Evolutionary conservation across 1,284 basidiomycete genomes (phyloP), one percentile per base, ranked within the genome.

Genomic region (Heterobasidion occidentale): DNA sequence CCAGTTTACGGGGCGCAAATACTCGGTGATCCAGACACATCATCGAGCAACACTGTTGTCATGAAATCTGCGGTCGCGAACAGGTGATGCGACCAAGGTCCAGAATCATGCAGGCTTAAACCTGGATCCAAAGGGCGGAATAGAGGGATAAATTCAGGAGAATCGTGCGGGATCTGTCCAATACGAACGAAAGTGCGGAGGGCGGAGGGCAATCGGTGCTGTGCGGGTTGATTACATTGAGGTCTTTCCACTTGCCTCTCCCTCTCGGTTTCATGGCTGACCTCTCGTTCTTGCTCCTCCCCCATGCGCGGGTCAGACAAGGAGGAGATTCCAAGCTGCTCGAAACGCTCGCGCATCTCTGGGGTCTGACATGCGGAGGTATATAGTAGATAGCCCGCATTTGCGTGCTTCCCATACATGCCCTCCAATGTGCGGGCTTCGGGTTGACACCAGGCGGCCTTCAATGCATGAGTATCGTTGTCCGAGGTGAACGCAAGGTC

Each of bases 261-360:
- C 4, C 62, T 64, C 58, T 79, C 76, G 1, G 69, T 62, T 60
- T 80, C 78, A 36, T 75, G 73, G 9, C 58, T 61, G 2, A 80
- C 65, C 59, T 81, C 79, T 12, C 76, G 67, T 53, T 81, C 79
- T 57, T 80, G 78, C 56, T 80, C 79, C 60, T 81, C 78, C 6
- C 71, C 72, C 56, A 76, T 60, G 15, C 57, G 53, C 1, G 58
- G 46, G 33, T 66, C 60, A 1, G 51, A 27, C 9, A 68, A 34
- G 0, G 60, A 52, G 6, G 20, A 48, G 3, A 68, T 52, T 0
- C 72, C 71, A 11, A 78, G 66, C n/a, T 57, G 34, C 17, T 55
- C 20, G 15, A 70, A 68, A 47, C 66, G 67, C 9, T 63, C 61
- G 1, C 47, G 57, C 9, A 78, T 63, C 0, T 65, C 64, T 9